These are phyloP conservation scores for Camellia lanceoleosa DNA, from an alignment of 148 eudicot species.

Conservation along the genomic window DNA sequence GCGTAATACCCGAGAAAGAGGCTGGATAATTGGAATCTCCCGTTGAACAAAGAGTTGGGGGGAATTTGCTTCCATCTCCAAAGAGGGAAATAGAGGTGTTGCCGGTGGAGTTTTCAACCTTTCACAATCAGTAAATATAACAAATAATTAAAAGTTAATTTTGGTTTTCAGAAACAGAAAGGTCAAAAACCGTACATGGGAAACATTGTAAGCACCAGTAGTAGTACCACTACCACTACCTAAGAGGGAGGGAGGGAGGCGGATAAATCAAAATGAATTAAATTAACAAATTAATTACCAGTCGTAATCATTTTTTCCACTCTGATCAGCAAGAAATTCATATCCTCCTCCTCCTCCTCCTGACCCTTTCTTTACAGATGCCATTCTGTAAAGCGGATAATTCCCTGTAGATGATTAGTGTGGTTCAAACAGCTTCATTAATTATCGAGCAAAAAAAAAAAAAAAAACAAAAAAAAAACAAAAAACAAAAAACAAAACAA, in stretches of 20 bases:
- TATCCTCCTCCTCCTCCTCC: not conserved
- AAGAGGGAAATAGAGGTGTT: conserved; percentile 49
- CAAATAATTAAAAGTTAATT: not conserved
- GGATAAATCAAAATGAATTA: no score
- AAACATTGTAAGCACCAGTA: no score
- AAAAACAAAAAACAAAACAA: no score
- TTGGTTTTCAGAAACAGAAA: not conserved
- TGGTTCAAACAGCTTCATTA: not conserved
- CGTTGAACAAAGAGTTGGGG: conserved; percentile 32
- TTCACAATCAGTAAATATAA: not conserved
- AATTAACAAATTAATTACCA: conserved; percentile 19
- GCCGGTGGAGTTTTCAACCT: conserved; percentile 62
- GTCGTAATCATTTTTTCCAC: conserved; percentile 35
- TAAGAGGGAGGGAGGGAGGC: no score
- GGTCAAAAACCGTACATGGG: no score
- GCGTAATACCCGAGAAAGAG: conserved; percentile 37
- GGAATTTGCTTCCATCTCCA: conserved; percentile 47
- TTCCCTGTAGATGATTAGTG: conserved; percentile 20
- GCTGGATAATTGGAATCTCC: conserved; percentile 45
- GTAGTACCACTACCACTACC: no score
- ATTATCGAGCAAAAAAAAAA: not conserved
- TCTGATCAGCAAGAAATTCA: conserved; percentile 25
- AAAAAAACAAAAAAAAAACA: no score
- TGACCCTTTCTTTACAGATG: conserved; percentile 26
- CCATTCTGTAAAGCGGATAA: conserved; percentile 31